Evolutionary conservation across 2,329 filamentous ascomycete genomes (phyloP).

Genomic region (Colletotrichum truncatum): DNA sequence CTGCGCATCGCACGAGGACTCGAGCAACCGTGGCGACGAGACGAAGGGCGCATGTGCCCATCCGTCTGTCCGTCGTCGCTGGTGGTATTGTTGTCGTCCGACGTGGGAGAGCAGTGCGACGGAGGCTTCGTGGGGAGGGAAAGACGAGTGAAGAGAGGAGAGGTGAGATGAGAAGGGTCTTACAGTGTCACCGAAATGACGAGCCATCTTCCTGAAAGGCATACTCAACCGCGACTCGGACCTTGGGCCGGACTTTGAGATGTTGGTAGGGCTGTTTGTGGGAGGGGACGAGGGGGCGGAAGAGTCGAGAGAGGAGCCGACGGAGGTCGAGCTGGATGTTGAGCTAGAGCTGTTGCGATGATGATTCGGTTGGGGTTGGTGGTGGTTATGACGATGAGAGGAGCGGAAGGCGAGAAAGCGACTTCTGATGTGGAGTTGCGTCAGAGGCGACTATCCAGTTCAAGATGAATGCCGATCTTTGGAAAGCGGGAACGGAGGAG

Average conservation of each 20-base stretch:
- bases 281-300: slow-evolving; percentile 1
- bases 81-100: background rate
- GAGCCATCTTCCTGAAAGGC: slow-evolving; percentile 49
- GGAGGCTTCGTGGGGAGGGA: background rate
- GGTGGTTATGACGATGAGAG: slow-evolving; percentile 4
- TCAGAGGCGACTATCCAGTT: slow-evolving; percentile 10
- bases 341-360: background rate
- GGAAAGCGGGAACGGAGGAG: background rate
- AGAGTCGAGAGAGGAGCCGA: background rate
- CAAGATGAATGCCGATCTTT: background rate
- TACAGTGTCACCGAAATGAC: slow-evolving; percentile 58
- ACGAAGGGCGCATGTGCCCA: background rate
- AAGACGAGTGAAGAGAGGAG: background rate
- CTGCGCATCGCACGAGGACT: background rate
- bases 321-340: no score
- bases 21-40: background rate
- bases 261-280: slow-evolving; percentile 4
- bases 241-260: slow-evolving; percentile 20
- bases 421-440: slow-evolving; percentile 15
- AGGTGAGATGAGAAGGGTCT: slow-evolving; percentile 34
- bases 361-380: background rate
- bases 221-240: slow-evolving; percentile 34
- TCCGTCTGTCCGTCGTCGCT: background rate
- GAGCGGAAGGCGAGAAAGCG: slow-evolving; percentile 25
- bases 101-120: background rate